Conservation (phyloP, 768 basidiomycete genomes). For the Suillus americanus region DNA sequence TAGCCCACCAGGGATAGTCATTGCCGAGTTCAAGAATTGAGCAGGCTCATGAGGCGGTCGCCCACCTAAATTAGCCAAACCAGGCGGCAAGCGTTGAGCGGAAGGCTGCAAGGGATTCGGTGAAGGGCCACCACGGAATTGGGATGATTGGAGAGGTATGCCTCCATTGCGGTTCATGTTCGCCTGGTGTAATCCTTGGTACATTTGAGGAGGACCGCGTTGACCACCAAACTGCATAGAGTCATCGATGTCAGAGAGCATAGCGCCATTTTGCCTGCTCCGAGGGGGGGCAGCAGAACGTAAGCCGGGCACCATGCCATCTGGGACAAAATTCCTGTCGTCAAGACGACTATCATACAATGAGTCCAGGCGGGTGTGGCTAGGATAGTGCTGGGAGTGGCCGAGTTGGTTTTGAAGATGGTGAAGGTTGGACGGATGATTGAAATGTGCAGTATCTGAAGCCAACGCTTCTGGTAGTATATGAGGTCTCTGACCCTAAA, state of each 20-base stretch:
- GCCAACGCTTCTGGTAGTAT: conserved; percentile 22
- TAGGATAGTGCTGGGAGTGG: conserved; percentile 37
- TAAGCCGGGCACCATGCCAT: conserved; percentile 84
- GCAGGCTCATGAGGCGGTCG: conserved; percentile 78
- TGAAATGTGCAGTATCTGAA: conserved; percentile 25
- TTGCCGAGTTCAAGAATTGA: conserved; percentile 47
- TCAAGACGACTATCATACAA: conserved; percentile 74
- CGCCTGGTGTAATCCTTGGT: conserved; percentile 52
- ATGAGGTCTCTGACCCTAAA: conserved; percentile 29
- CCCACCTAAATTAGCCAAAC: conserved; percentile 78
- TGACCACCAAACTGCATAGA: conserved; percentile 59
- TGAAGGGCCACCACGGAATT: conserved; percentile 71
- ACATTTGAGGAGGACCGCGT: conserved; percentile 59
- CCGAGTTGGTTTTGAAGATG: conserved; percentile 42
- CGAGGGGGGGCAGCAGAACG: conserved; percentile 65
- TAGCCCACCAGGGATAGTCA: conserved; percentile 47
- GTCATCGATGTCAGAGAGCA: conserved; percentile 68
- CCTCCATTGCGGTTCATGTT: conserved; percentile 48
- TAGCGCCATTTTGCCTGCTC: conserved; percentile 51
- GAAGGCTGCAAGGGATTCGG: conserved; percentile 50
- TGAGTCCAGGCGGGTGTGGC: conserved; percentile 55
- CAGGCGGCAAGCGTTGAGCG: conserved; percentile 71
- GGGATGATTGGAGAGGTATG: conserved; percentile 56
- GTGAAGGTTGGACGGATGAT: conserved; percentile 33
- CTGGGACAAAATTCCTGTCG: conserved; percentile 77